phyloP scores from a whole-genome alignment of 1,139 yeast genomes.

The Lodderomyces parapsilosis region DNA sequence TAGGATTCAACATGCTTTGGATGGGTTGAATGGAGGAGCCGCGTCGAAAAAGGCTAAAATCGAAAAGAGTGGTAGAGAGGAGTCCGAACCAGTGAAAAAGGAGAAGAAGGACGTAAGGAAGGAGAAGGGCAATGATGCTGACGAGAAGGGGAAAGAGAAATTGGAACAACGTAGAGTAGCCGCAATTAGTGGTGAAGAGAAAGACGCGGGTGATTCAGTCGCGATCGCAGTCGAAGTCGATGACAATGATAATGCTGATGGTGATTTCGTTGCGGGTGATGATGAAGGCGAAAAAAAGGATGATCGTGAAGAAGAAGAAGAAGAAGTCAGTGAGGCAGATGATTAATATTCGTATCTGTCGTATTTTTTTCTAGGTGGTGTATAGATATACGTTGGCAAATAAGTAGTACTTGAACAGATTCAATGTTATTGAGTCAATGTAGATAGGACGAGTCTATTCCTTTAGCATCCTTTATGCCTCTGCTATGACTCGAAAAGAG shows the following conservation, averaged over 20 bases:
- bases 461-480: no score
- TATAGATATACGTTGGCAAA: not conserved
- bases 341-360: constrained; percentile 5
- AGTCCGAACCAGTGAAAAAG: constrained; percentile 5
- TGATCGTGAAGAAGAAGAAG: constrained; percentile 9
- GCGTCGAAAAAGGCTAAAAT: constrained; percentile 11
- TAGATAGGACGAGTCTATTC: no score
- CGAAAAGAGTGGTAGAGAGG: constrained; percentile 10
- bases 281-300: constrained; percentile 5
- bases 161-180: not conserved
- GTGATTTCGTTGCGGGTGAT: not conserved
- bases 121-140: constrained; percentile 11
- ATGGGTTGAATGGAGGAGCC: constrained; percentile 33
- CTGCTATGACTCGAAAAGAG: no score
- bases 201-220: constrained; percentile 1
- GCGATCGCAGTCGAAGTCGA: not conserved
- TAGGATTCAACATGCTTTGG: constrained; percentile 62
- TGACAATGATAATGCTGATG: constrained; percentile 2
- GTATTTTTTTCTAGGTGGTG: not conserved
- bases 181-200: no score
- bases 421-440: no score
- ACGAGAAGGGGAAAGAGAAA: constrained; percentile 3
- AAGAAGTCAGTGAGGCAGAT: constrained; percentile 15
- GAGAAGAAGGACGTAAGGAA: constrained; percentile 9
- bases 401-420: no score